Base-by-base conservation (phyloP, 768 basidiomycete species). In the Mycena chlorophos region DNA sequence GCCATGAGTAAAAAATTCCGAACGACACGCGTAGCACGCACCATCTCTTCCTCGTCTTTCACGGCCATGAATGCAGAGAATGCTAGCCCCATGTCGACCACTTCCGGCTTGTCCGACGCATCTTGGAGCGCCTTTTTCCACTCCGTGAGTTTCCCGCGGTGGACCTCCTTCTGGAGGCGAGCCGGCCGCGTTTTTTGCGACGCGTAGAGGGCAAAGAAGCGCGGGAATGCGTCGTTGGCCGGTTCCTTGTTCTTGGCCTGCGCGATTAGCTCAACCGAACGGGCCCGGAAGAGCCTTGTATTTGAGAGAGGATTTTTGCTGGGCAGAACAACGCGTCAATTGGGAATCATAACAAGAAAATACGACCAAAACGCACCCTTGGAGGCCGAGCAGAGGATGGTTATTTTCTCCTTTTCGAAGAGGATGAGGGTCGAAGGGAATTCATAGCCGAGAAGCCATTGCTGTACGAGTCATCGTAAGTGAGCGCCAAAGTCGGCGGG, bases 361-460 rank as follows among this genome's bases (percentile, higher is more conserved):
- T 43, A 51, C 48, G 40, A 49, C 6, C 52, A 17, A n/a, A 19
- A 17, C 45, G 58, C 57, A 93, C 94, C 90, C 83, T 98, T 96
- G 19, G 87, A 90, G 1, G 89, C 81, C 22, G 93, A 95, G 60
- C 91, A 94, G 25, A 97, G 74, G 37, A 98, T 87, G 29, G 77
- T 76, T 19, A 98, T 73, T 65, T 83, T 89, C 51, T 87, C 77
- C 65, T 88, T 88, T 54, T 86, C 81, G 65, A 98, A 89, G 19
- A 98, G 75, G 55, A 95, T 80, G 26, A 98, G 77, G 0, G 96
- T 98, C 0, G 94, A 93, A 2, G 96, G 97, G 67, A 98, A 98
- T 71, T 99, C 96, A 71, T 94, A 98, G 14, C 95, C 96, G 34
- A 98, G 81, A 17, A 99, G 78, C 91, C 94, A 97, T 67, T 94